Base-by-base conservation (phyloP, 768 basidiomycete species). In the Leucosporidium scottii region DNA sequence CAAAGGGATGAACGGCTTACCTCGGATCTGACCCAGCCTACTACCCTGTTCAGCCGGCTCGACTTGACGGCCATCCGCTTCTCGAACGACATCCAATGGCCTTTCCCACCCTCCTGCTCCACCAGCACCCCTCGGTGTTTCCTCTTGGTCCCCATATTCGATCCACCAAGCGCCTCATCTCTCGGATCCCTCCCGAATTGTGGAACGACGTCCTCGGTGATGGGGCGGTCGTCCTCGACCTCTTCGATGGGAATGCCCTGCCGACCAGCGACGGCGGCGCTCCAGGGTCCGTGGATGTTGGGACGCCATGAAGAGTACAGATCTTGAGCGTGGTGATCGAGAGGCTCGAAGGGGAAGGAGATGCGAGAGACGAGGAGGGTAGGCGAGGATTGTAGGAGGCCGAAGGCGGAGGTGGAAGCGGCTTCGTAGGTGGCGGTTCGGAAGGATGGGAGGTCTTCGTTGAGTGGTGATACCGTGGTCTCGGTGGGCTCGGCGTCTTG, bases 281-380 rank as follows among this genome's bases (percentile, higher is more conserved):
- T 20, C 58, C 58, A 59, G 5, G 34, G 21, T 6, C 58, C 39
- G 21, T 34, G 12, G 21, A 47, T 23, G 4, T 59, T 28, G 18
- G 58, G 58, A 17, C 58, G 58, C 58, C 58, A 59, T 23, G 58
- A 39, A 2, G 58, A 59, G 58, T 59, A 59, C 39, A 59, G 39
- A n/a, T 59, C 58, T 47, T 59, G 58, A 3, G 58, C 34, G 20
- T 59, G 36, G 8, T 47, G 58, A 20, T 59, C 58, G n/a, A 9
- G n/a, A 6, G 58, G 58, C n/a, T 59, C 58, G 39, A 59, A 59
- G 13, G 58, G 58, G 39, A 59, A 59, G 58, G 44, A 20, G 58
- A 59, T 47, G 21, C 58, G 58, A n/a, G 9, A 17, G 58, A 59
- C 58, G 58, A 59, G 34, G 39, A 59, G 58, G 23, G 34, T 39